Percentiles rank a stretch among this genome's conserved stretches.
These are phyloP conservation scores for Madurella mycetomatis DNA, from an alignment of 2,329 filamentous ascomycete genomes.

Conservation along the genomic window DNA sequence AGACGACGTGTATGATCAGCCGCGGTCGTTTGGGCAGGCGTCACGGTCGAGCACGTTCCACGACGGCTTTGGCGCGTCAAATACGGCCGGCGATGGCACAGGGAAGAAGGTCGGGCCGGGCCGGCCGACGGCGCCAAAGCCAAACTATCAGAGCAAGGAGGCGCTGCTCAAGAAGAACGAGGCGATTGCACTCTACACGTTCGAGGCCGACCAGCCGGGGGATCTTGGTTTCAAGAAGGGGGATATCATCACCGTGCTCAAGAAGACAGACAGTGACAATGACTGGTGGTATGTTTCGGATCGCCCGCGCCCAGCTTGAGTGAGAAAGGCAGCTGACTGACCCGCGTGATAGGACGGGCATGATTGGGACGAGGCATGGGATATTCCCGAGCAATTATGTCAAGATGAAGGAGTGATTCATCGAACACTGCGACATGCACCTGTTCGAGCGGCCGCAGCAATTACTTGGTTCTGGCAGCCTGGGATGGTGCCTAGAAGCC, in stretches of 20 bases:
- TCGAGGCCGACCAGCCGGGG: constrained; percentile 88
- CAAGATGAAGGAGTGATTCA: constrained; percentile 55
- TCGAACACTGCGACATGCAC: constrained; percentile 4
- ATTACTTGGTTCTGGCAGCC: too few species aligned
- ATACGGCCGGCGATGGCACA: constrained; percentile 39
- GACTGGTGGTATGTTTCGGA: constrained; percentile 76
- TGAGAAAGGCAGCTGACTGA: constrained; percentile 13
- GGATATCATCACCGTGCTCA: constrained; percentile 89
- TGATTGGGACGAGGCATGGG: constrained; percentile 76
- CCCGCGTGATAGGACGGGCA: constrained; percentile 64
- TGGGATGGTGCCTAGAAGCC: too few species aligned
- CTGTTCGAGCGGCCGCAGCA: too few species aligned
- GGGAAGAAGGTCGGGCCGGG: constrained; percentile 57
- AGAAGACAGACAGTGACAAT: constrained; percentile 88
- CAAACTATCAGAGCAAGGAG: constrained; percentile 65
- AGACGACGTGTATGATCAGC: constrained; percentile 68
- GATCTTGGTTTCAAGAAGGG: constrained; percentile 97
- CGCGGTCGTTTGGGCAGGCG: constrained; percentile 33
- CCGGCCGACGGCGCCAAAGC: constrained; percentile 83
- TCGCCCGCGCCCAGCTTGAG: background rate
- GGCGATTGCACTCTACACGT: constrained; percentile 86
- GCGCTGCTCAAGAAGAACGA: constrained; percentile 64
- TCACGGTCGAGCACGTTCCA: constrained; percentile 51
- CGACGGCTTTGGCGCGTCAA: constrained; percentile 26
- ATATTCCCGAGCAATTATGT: constrained; percentile 88